Evolutionary conservation across 139 green algal species (phyloP).

Genomic region (Nannochloris sp.): DNA sequence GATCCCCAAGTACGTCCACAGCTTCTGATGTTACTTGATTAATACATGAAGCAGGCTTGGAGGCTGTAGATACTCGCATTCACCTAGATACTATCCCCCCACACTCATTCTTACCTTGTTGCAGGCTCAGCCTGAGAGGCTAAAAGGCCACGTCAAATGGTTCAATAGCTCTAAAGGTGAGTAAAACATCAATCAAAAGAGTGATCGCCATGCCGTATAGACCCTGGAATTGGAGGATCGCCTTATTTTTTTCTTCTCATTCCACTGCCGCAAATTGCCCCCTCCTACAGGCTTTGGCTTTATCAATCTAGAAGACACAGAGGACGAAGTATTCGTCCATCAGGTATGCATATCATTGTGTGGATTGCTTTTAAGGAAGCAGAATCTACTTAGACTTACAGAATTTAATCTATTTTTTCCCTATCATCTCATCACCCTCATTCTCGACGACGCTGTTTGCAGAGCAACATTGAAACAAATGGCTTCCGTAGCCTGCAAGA

Average conservation of each 20-base stretch:
- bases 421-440: background rate
- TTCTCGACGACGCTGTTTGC: too few species aligned
- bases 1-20: too few species aligned
- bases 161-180: conserved; percentile 81
- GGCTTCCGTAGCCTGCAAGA: conserved; percentile 88
- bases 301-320: conserved; percentile 75
- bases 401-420: background rate
- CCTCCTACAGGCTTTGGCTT: conserved; percentile 47
- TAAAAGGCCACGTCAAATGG: conserved; percentile 74
- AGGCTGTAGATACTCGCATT: too few species aligned
- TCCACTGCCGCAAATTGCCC: background rate
- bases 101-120: background rate
- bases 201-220: too few species aligned
- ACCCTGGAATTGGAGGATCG: background rate
- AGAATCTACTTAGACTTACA: background rate
- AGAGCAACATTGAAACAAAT: conserved; percentile 86
- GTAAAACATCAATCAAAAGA: background rate
- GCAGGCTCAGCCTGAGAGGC: conserved; percentile 13
- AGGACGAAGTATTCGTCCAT: conserved; percentile 92
- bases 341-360: too few species aligned
- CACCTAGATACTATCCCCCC: too few species aligned
- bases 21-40: too few species aligned
- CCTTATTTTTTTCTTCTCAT: background rate
- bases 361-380: too few species aligned
- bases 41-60: too few species aligned